phyloP scores from a whole-genome alignment of 2,329 filamentous ascomycete genomes.

The Daldinia sp. region DNA sequence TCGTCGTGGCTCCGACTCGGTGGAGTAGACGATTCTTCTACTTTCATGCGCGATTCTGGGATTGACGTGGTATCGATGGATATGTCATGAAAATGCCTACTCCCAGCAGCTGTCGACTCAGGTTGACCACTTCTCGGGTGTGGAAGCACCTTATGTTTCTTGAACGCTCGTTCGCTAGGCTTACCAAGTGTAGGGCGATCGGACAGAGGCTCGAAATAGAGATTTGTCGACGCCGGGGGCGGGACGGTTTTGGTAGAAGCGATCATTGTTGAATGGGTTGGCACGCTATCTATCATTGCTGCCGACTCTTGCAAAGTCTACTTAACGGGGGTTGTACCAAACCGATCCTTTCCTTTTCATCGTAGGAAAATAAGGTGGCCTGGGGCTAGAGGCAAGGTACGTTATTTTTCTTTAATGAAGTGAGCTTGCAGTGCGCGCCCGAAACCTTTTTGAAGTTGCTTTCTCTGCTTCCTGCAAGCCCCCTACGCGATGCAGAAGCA shows the following conservation, averaged over 20 bases:
- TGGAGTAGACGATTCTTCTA: constrained; percentile 51
- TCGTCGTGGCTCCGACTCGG: constrained; percentile 59
- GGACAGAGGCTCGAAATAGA: constrained; percentile 50
- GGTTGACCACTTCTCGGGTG: constrained; percentile 51
- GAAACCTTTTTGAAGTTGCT: constrained; percentile 16
- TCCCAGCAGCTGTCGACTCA: constrained; percentile 25
- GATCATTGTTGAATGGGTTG: constrained; percentile 47
- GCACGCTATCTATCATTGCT: constrained; percentile 15
- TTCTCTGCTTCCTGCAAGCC: constrained; percentile 32
- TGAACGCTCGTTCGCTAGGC: constrained; percentile 51
- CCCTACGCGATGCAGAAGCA: constrained; percentile 39
- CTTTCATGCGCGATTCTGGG: constrained; percentile 47
- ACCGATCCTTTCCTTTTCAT: constrained; percentile 42
- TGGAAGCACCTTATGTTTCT: constrained; percentile 56
- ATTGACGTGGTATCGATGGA: constrained; percentile 50
- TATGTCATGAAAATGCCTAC: constrained; percentile 42
- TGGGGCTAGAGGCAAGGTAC: constrained; percentile 24
- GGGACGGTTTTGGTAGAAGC: constrained; percentile 48
- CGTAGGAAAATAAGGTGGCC: constrained; percentile 28
- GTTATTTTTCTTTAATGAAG: constrained; percentile 23
- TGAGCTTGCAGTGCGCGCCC: constrained; percentile 22
- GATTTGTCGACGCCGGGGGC: constrained; percentile 46
- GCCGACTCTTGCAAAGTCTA: constrained; percentile 23
- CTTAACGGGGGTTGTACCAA: constrained; percentile 42
- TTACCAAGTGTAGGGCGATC: constrained; percentile 45